Evolutionary conservation across 2,329 filamentous ascomycete species (phyloP).

Genomic region (Knoxdaviesia capensis): DNA sequence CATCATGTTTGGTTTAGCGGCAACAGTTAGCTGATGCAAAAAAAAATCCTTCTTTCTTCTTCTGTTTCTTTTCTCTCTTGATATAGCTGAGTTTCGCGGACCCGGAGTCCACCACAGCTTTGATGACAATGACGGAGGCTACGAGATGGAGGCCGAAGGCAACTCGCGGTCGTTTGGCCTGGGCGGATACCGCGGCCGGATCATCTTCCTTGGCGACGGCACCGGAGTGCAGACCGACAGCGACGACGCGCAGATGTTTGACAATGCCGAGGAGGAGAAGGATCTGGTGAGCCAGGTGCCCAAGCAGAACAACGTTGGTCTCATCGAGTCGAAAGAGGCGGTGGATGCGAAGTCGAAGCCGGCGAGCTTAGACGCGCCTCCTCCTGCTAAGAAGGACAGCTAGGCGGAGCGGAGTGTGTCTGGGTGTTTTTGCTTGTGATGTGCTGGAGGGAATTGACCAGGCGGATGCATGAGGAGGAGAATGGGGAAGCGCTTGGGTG

Average conservation of each 20-base stretch:
- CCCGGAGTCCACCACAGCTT: slow-evolving; percentile 67
- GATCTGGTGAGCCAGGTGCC: slow-evolving; percentile 70
- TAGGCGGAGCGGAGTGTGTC: not conserved
- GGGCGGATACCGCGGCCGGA: slow-evolving; percentile 59
- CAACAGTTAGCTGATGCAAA: too few relatives aligned
- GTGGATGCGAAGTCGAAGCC: slow-evolving; percentile 6
- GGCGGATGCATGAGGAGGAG: not conserved
- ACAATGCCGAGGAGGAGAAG: slow-evolving; percentile 67
- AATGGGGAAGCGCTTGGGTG: not conserved
- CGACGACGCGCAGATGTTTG: slow-evolving; percentile 85
- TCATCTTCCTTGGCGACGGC: slow-evolving; percentile 89
- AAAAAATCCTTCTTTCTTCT: not conserved
- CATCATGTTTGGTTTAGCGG: too few relatives aligned
- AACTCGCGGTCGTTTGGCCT: slow-evolving; percentile 36
- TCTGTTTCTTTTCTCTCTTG: slow-evolving; percentile 5
- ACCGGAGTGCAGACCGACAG: slow-evolving; percentile 80
- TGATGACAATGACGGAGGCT: slow-evolving; percentile 60
- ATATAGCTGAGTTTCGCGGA: slow-evolving; percentile 63
- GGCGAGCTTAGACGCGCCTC: slow-evolving; percentile 7
- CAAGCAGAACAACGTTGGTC: slow-evolving; percentile 23
- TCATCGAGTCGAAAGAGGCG: slow-evolving; percentile 1
- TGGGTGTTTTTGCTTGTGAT: not conserved
- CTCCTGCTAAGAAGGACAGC: not conserved
- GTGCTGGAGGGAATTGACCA: not conserved
- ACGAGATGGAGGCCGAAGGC: slow-evolving; percentile 54